phyloP scores from a whole-genome alignment of 306 rosid species.

The Hippophae rhamnoides region DNA sequence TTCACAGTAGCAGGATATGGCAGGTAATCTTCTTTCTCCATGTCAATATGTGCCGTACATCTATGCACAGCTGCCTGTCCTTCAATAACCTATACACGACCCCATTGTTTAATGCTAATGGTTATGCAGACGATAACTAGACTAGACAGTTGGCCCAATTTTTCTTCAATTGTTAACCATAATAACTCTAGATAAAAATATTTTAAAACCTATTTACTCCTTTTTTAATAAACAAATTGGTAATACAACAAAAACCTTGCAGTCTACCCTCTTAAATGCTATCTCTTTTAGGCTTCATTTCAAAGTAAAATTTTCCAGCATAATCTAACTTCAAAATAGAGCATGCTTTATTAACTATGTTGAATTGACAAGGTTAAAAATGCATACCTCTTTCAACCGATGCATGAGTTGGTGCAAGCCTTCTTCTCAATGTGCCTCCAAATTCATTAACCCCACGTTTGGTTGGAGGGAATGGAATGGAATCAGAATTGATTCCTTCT shows the following conservation, averaged over 20 bases:
- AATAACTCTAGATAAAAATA: no score
- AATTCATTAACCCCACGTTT: no score
- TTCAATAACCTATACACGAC: conserved; percentile 45
- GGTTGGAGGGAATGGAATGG: no score
- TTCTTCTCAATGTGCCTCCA: conserved; percentile 64
- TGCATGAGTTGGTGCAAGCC: conserved; percentile 44
- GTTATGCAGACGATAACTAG: no score
- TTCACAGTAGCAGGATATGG: conserved; percentile 30
- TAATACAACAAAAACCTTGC: background rate
- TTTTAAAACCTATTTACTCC: no score
- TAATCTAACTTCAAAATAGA: background rate
- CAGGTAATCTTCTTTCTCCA: conserved; percentile 21
- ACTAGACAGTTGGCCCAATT: no score
- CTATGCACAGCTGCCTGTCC: conserved; percentile 58
- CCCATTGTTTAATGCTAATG: background rate
- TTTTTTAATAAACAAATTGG: no score
- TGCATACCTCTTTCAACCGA: conserved; percentile 46
- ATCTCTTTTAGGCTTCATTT: no score
- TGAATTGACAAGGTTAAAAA: conserved; percentile 11
- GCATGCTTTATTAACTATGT: background rate
- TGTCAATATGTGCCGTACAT: conserved; percentile 40
- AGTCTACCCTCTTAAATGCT: background rate
- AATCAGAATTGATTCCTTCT: no score
- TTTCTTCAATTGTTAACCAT: no score
- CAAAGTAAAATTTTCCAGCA: background rate